Conservation (phyloP, 306 rosid genomes). For the Pueraria montana region DNA sequence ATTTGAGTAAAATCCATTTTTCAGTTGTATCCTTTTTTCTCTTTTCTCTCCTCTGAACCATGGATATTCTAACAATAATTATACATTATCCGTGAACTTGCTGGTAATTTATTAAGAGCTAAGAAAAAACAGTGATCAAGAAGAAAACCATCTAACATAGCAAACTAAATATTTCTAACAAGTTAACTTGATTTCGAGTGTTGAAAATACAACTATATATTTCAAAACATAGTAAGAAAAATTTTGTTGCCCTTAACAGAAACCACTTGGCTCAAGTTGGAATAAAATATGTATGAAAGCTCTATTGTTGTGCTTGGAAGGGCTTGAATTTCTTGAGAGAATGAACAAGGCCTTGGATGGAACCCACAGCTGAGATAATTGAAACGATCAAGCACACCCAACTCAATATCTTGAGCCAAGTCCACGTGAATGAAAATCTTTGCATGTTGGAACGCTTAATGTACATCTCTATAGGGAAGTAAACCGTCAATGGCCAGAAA, state of each 20-base stretch:
- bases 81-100: neutral
- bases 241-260: neutral
- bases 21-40: too few relatives aligned
- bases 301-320: neutral
- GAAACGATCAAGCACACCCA: slow-evolving; percentile 36
- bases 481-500: slow-evolving; percentile 39
- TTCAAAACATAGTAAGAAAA: neutral
- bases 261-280: neutral
- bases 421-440: slow-evolving; percentile 21
- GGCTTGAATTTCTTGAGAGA: slow-evolving; percentile 6
- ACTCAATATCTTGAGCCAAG: slow-evolving; percentile 33
- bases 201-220: neutral
- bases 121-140: slow-evolving; percentile 6
- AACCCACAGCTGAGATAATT: slow-evolving; percentile 29
- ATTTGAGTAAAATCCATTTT: too few relatives aligned
- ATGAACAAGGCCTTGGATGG: slow-evolving; percentile 31
- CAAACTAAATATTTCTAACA: neutral
- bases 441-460: slow-evolving; percentile 7
- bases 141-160: neutral
- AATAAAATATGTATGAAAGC: neutral
- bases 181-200: neutral
- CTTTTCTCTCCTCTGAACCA: too few relatives aligned
- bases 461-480: slow-evolving; percentile 40
- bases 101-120: neutral
- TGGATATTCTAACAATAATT: too few relatives aligned